These are phyloP conservation scores for Alternaria burnsii DNA, from an alignment of 2,329 filamentous ascomycete species.

Conservation along the genomic window DNA sequence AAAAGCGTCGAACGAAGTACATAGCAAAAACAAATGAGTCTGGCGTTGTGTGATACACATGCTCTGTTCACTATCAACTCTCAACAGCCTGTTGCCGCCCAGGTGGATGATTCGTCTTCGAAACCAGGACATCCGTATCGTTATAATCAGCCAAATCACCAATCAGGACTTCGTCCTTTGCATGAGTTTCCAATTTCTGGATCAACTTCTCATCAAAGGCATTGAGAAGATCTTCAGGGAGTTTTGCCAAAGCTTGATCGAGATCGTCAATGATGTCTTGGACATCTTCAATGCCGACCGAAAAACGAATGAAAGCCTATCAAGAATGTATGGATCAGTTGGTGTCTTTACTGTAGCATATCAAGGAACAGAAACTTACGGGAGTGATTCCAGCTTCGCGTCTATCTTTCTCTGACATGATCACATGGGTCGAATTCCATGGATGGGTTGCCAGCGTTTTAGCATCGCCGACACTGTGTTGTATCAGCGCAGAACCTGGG, in stretches of 20 bases:
- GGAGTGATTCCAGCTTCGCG: conserved; percentile 6
- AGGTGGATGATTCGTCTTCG: not conserved
- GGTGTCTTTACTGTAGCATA: conserved; percentile 21
- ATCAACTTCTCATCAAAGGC: not conserved
- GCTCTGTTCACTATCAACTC: not conserved
- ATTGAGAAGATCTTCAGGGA: conserved; percentile 9
- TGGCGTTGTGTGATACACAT: not conserved
- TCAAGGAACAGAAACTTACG: not conserved
- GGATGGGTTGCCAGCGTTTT: conserved; percentile 43
- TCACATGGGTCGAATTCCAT: conserved; percentile 39
- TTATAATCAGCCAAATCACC: not conserved
- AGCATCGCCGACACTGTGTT: conserved; percentile 36
- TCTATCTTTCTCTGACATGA: conserved; percentile 31
- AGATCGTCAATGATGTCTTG: conserved; percentile 33
- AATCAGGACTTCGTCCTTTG: not conserved
- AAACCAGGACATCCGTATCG: not conserved
- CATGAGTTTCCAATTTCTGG: not conserved
- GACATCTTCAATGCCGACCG: conserved; percentile 31
- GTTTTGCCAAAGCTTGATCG: conserved; percentile 28
- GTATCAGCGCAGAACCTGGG: not conserved
- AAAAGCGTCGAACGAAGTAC: not conserved
- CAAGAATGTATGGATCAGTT: conserved; percentile 24
- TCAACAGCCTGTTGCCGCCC: not conserved
- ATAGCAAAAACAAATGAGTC: not conserved
- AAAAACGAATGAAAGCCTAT: conserved; percentile 28